phyloP scores from a whole-genome alignment of 2,329 filamentous ascomycete species.

The Arthrobotrys sinensis region DNA sequence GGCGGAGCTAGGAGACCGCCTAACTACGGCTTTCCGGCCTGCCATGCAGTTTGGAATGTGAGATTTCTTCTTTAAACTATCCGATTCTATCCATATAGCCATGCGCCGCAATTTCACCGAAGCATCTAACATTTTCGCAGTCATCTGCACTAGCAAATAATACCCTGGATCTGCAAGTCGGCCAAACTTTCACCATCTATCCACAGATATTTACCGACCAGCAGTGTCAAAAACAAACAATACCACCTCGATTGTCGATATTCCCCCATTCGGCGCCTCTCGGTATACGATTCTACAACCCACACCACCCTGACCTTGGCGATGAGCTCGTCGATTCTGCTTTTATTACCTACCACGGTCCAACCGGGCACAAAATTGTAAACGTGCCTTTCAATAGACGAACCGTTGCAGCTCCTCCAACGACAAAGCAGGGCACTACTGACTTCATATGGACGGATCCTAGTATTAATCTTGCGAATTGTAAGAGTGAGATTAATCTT shows the following conservation, averaged over 20 bases:
- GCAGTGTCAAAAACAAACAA: slow-evolving; percentile 26
- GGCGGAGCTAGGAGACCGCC: too few relatives aligned
- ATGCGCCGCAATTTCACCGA: too few relatives aligned
- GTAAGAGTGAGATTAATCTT: slow-evolving; percentile 36
- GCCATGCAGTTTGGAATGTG: too few relatives aligned
- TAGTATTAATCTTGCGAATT: slow-evolving; percentile 28
- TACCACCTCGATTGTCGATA: slow-evolving; percentile 27
- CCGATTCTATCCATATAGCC: too few relatives aligned
- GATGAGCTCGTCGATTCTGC: slow-evolving; percentile 32
- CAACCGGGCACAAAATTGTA: slow-evolving; percentile 35
- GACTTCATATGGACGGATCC: slow-evolving; percentile 38
- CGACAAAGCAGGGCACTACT: slow-evolving; percentile 24
- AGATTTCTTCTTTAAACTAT: too few relatives aligned
- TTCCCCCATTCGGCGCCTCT: slow-evolving; percentile 35
- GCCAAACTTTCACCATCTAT: neutral
- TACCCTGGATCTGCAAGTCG: too few relatives aligned
- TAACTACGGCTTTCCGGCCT: too few relatives aligned
- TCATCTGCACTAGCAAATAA: too few relatives aligned
- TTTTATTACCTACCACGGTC: slow-evolving; percentile 41
- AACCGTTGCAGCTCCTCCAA: slow-evolving; percentile 29
- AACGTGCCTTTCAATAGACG: slow-evolving; percentile 31
- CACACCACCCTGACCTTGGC: slow-evolving; percentile 23
- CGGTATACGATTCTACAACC: slow-evolving; percentile 34
- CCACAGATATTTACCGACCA: slow-evolving; percentile 30
- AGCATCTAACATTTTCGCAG: too few relatives aligned